Conservation (phyloP, 305 asterid genomes). For the Fraxinus dipetala region DNA sequence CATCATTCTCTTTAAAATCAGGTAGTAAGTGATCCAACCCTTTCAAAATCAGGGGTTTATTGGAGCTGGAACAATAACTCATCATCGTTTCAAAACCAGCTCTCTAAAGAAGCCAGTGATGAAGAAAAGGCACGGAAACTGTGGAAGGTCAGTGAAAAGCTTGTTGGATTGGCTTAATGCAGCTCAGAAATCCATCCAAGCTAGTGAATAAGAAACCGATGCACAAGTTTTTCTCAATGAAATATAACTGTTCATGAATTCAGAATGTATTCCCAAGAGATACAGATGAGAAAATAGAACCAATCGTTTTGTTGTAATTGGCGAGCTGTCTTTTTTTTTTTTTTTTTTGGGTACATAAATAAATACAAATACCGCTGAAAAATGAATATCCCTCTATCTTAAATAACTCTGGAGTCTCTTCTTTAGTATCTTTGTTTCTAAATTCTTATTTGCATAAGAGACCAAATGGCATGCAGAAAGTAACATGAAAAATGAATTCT, state of each 20-base stretch:
- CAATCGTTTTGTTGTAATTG: neutral
- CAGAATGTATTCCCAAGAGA: neutral
- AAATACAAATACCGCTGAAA: neutral
- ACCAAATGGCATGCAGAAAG: neutral
- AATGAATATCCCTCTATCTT: neutral
- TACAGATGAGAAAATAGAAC: neutral
- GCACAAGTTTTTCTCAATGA: neutral
- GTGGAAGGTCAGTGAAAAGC: conserved; percentile 94
- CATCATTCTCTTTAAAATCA: conserved; percentile 20
- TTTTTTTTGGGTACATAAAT: neutral
- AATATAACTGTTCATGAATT: neutral
- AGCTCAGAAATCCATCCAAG: neutral
- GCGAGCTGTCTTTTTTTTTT: neutral
- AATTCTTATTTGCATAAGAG: neutral
- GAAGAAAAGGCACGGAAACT: conserved; percentile 78
- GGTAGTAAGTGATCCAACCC: conserved; percentile 86
- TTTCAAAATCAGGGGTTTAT: conserved; percentile 86
- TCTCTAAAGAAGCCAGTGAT: conserved; percentile 86
- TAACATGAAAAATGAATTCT: neutral
- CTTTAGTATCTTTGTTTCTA: neutral
- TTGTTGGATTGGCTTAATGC: conserved; percentile 74
- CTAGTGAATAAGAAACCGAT: neutral
- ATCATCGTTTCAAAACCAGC: conserved; percentile 79
- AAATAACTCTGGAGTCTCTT: neutral
- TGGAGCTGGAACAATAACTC: conserved; percentile 96